phyloP scores from a whole-genome alignment of 495 filamentous ascomycete species.

The Schizothecium vesticola region DNA sequence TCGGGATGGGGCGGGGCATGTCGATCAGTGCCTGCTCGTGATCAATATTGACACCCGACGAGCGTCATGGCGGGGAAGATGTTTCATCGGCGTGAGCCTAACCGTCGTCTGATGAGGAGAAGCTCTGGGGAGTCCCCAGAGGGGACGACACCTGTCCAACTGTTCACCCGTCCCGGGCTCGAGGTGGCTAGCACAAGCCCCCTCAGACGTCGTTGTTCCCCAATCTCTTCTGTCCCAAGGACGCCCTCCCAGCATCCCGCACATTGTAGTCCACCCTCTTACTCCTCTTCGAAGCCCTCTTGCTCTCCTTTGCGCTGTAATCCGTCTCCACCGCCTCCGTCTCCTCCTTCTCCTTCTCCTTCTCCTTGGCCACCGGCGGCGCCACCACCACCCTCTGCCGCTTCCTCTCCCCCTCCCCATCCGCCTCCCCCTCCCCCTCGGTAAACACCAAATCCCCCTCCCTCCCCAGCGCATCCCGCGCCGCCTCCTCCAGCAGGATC shows the following conservation, averaged over 20 bases:
- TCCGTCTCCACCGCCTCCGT: not conserved
- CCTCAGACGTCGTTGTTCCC: not conserved
- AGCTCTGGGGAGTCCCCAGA: too few relatives aligned
- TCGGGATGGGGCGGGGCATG: not conserved
- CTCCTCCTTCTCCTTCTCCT: not conserved
- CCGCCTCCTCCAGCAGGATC: constrained; percentile 73
- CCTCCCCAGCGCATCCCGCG: constrained; percentile 56
- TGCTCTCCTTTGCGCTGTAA: not conserved
- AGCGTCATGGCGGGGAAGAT: not conserved
- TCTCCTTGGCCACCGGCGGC: not conserved
- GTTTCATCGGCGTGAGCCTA: not conserved
- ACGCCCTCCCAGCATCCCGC: not conserved
- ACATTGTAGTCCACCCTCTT: not conserved
- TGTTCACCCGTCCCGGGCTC: not conserved
- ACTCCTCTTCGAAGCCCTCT: not conserved
- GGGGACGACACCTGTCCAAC: too few relatives aligned
- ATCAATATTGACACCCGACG: not conserved
- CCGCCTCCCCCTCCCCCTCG: constrained; percentile 45
- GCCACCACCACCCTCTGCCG: not conserved
- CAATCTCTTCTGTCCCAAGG: not conserved
- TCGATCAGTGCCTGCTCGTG: not conserved
- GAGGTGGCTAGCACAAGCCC: not conserved
- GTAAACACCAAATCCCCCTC: constrained; percentile 72
- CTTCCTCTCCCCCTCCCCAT: not conserved
- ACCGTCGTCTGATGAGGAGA: not conserved